phyloP scores from a whole-genome alignment of 768 basidiomycete species.

The Lactarius indigo region DNA sequence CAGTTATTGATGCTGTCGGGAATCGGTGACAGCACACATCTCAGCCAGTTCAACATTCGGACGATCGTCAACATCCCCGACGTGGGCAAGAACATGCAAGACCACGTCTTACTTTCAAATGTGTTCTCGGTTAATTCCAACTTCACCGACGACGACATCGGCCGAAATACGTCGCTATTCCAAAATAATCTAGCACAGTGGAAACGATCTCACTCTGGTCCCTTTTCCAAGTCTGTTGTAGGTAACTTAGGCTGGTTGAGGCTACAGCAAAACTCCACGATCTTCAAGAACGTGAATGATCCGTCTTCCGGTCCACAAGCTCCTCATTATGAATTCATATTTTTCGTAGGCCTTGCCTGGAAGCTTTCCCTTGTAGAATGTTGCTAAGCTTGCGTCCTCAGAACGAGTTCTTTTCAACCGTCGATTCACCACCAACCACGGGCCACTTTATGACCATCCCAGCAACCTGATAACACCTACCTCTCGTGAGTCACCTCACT shows the following conservation, averaged over 20 bases:
- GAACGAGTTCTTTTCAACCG: slow-evolving; percentile 13
- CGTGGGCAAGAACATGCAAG: slow-evolving; percentile 32
- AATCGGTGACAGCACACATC: slow-evolving; percentile 27
- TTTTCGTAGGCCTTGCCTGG: slow-evolving; percentile 7
- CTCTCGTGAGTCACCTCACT: slow-evolving; percentile 12
- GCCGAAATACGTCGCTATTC: slow-evolving; percentile 16
- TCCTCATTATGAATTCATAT: slow-evolving; percentile 20
- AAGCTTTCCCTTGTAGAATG: too few relatives aligned
- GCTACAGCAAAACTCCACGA: slow-evolving; percentile 11
- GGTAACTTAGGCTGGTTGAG: slow-evolving; percentile 8
- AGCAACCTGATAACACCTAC: slow-evolving; percentile 26
- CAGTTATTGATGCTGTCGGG: slow-evolving; percentile 32
- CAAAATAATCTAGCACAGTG: slow-evolving; percentile 10
- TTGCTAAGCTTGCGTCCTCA: background rate
- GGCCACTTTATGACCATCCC: slow-evolving; percentile 26
- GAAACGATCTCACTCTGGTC: slow-evolving; percentile 12
- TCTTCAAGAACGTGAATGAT: slow-evolving; percentile 14
- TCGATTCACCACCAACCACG: slow-evolving; percentile 17
- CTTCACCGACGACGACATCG: slow-evolving; percentile 11
- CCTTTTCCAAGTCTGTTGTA: background rate
- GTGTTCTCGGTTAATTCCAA: too few relatives aligned
- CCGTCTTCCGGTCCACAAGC: too few relatives aligned
- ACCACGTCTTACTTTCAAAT: too few relatives aligned
- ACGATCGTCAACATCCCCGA: slow-evolving; percentile 28
- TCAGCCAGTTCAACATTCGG: slow-evolving; percentile 27